Conservation (phyloP, 495 filamentous ascomycete species). For the Penicillium cosmopolitanum region DNA sequence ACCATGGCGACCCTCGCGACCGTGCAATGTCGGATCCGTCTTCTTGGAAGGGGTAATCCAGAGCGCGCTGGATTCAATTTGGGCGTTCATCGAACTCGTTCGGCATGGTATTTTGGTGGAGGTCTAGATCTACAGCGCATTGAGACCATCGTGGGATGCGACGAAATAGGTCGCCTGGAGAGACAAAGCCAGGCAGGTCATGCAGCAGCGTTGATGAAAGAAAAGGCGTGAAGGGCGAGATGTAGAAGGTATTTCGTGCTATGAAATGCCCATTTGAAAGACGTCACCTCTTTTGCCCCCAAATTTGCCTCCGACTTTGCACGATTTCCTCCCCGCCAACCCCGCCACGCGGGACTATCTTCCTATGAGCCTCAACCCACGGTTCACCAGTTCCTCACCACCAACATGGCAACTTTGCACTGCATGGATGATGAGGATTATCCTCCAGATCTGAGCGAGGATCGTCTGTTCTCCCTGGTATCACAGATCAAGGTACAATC, state of each 20-base stretch:
- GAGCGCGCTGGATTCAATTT: background rate
- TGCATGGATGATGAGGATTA: background rate
- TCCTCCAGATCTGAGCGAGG: slow-evolving; percentile 18
- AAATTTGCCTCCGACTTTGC: background rate
- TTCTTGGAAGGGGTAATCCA: background rate
- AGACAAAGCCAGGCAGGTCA: background rate
- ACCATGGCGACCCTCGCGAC: background rate
- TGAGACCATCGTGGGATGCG: background rate
- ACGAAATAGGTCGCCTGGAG: background rate
- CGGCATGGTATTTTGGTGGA: background rate
- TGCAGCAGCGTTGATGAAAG: background rate
- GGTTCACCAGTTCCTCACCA: background rate
- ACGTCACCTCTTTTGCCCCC: background rate
- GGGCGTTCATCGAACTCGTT: background rate
- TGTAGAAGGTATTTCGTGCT: background rate
- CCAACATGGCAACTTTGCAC: background rate
- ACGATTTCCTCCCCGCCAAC: background rate
- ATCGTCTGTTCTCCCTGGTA: slow-evolving; percentile 12
- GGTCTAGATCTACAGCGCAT: background rate
- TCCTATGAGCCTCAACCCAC: background rate
- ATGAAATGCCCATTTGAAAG: background rate
- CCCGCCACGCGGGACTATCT: slow-evolving; percentile 2
- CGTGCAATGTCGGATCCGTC: background rate
- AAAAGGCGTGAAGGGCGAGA: background rate
- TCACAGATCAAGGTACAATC: slow-evolving; percentile 17